Evolutionary conservation across 208 protist species (phyloP), one percentile per base, ranked within the genome.

Genomic region (Leptomonas pyrrhocoris): DNA sequence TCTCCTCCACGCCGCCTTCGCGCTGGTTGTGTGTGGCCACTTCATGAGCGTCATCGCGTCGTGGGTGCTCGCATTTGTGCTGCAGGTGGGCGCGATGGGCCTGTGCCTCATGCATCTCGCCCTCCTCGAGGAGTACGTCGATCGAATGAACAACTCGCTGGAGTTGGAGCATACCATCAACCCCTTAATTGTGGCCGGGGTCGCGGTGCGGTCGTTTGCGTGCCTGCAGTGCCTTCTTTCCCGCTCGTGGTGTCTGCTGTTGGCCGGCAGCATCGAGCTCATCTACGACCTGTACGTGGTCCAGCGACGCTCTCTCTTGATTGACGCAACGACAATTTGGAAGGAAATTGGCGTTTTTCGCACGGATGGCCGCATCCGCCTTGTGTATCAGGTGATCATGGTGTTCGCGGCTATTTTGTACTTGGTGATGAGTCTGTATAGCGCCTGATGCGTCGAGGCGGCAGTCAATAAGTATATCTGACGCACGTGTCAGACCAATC

Each of bases 251-350:
- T 31, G 70, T 19, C 46, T 90, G 28, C 31, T 79, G 28, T 30
- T 85, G n/a, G 21, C 71, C 16, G 61, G 79, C 18, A 21, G 75
- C 2, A 2, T 91, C 4, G 88, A 94, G 75, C n/a, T 90, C 5
- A 64, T 43, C 11, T 91, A 94, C 77, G 74, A 90, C 59, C 66
- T 85, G 18, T 78, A 77, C 28, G 76, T 86, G 9, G 61, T 74
- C 36, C 46, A 68, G n/a, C 74, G 64, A 15, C 70, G 73, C 6
- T 77, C 79, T 9, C 67, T 94, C 2, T 59, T 91, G 25, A 69
- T 94, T 13, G 88, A 94, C 55, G 80, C 80, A 12, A 90, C 88
- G 9, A 88, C 83, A 0, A 62, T 88, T 31, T 94, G 85, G 85
- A 90, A 86, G 42, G 77, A 88, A 27, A 51, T 89, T n/a, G 70